Evolutionary conservation across 352 stramenopile genomes (phyloP), one percentile per base, ranked within the genome.

Genomic region (Phytopythium ostracodes): DNA sequence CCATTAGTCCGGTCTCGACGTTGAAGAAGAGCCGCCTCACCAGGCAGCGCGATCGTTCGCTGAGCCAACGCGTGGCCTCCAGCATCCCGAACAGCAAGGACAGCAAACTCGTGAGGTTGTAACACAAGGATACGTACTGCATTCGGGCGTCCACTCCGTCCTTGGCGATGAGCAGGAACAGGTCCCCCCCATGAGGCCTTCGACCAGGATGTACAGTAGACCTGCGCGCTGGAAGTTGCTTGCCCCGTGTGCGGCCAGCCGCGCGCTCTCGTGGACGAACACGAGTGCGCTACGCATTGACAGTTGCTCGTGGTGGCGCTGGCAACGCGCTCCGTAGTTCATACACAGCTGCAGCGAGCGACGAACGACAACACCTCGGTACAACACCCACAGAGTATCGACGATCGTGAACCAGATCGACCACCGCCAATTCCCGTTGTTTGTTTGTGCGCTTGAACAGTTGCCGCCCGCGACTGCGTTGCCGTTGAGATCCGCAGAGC

Each of bases 51-150:
- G 53, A 17, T 22, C 53, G 43, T 29, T 68, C 60, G 12, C 40
- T 44, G 42, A 76, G 33, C 63, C 66, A 76, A 5, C 52, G 52
- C 33, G 70, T 73, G 0, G 63, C 66, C 63, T 75, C 71, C 20
- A 75, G 2, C 56, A 77, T 75, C 38, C 73, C 71, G 25, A 73
- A 77, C 29, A 71, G 56, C 61, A 77, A 66, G 24, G 71, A 75
- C 51, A 77, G 60, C 10, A 77, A 56, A 29, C 71, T 63, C 0
- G 67, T 69, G 9, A 77, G 49, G 25, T 77, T 77, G 55, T 77
- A 77, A 47, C 71, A 59, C 18, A 75, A 38, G 12, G 71, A 77
- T 49, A 73, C 69, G n/a, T 75, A 77, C 62, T 75, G 71, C 40
- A 68, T 43, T 2, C 56, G 58, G 1, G 64, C 64, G 20, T 60